Evolutionary conservation across 805 yeast species (phyloP).

Genomic region (Candida manassasensis): DNA sequence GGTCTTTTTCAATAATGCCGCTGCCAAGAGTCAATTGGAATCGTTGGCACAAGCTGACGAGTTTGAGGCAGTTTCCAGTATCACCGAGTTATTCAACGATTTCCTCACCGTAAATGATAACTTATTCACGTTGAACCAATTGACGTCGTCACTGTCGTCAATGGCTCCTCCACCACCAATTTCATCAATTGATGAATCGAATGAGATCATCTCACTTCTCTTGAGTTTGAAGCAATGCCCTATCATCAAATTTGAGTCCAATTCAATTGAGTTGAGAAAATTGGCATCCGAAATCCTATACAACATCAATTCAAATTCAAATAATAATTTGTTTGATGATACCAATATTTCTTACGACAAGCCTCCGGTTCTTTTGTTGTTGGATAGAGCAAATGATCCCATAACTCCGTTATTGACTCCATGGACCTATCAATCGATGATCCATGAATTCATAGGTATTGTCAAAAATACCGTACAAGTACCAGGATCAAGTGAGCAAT

Average conservation of each 20-base stretch:
- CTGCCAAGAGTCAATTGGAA: slow-evolving; percentile 76
- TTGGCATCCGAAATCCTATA: slow-evolving; percentile 64
- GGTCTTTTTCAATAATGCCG: slow-evolving; percentile 70
- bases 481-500: slow-evolving; percentile 44
- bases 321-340: slow-evolving; percentile 61
- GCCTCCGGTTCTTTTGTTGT: slow-evolving; percentile 66
- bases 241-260: slow-evolving; percentile 68
- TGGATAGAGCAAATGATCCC: slow-evolving; percentile 89
- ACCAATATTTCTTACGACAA: slow-evolving; percentile 54
- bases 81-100: slow-evolving; percentile 83
- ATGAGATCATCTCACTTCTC: slow-evolving; percentile 48
- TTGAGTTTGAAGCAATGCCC: slow-evolving; percentile 77
- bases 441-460: slow-evolving; percentile 85
- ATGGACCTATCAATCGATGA: slow-evolving; percentile 98
- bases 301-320: slow-evolving; percentile 50
- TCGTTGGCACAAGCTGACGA: slow-evolving; percentile 88
- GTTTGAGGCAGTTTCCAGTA: slow-evolving; percentile 67
- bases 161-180: slow-evolving; percentile 12
- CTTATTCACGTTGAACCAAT: slow-evolving; percentile 39
- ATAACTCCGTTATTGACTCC: slow-evolving; percentile 88
- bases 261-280: slow-evolving; percentile 58
- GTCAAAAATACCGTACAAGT: slow-evolving; percentile 74
- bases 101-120: slow-evolving; percentile 70
- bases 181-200: slow-evolving; percentile 30
- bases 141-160: slow-evolving; percentile 9